phyloP scores from a whole-genome alignment of 1,139 yeast genomes.

The Geotrichum europaeum region DNA sequence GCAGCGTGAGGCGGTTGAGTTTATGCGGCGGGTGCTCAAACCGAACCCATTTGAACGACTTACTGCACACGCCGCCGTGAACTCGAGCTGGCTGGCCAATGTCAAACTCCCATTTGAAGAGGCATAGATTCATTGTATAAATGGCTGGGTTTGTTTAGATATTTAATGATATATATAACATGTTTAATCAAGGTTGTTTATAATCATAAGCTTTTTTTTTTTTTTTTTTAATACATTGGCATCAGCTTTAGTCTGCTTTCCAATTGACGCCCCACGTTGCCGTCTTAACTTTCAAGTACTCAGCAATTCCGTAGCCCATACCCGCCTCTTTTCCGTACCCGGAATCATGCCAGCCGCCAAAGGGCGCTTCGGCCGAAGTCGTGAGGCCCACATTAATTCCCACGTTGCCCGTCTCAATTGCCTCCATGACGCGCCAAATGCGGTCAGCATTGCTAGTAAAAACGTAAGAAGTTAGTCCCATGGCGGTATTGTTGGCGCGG shows the following conservation, averaged over 20 bases:
- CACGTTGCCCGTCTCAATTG: constrained; percentile 57
- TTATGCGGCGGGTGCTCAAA: constrained; percentile 49
- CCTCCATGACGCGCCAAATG: constrained; percentile 54
- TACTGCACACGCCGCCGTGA: constrained; percentile 53
- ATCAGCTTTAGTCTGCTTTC: not conserved
- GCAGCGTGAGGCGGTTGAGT: constrained; percentile 43
- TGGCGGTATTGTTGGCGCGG: constrained; percentile 54
- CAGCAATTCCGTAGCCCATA: constrained; percentile 54
- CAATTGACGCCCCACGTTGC: constrained; percentile 33
- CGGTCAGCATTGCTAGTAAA: constrained; percentile 54
- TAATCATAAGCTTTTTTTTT: not conserved
- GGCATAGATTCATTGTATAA: not conserved
- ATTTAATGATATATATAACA: not conserved
- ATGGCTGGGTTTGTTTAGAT: not conserved
- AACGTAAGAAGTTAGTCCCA: constrained; percentile 62
- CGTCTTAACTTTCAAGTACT: constrained; percentile 51
- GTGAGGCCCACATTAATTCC: constrained; percentile 55
- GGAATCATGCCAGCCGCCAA: constrained; percentile 59
- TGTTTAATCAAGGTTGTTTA: not conserved
- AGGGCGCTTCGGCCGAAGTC: constrained; percentile 55
- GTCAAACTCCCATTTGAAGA: not conserved
- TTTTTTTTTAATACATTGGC: no score
- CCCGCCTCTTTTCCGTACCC: constrained; percentile 62
- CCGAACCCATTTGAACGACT: constrained; percentile 53
- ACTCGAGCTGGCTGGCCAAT: constrained; percentile 46